phyloP scores from a whole-genome alignment of 306 rosid genomes.

The Hippophae tibetana region DNA sequence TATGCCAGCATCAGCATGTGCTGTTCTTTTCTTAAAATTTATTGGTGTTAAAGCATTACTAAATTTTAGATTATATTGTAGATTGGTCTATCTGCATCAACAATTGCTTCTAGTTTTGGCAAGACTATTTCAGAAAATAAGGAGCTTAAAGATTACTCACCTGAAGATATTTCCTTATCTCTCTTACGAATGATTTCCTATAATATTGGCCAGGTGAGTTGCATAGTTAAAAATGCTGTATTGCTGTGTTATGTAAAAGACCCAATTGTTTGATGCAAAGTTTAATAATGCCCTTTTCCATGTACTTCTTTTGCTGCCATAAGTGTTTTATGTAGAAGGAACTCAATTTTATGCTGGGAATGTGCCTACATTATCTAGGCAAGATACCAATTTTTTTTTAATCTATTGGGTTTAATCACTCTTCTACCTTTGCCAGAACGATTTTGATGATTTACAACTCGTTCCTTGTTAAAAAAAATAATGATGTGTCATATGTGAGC shows the following conservation, averaged over 20 bases:
- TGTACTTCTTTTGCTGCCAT: no score
- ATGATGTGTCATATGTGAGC: no score
- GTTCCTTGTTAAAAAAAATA: no score
- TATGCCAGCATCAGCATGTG: conserved; percentile 5
- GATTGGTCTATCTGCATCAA: conserved; percentile 97
- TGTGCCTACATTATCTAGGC: no score
- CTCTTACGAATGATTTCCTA: conserved; percentile 96
- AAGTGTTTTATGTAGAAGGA: no score
- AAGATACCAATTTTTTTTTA: no score
- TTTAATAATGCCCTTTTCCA: not conserved
- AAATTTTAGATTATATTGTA: conserved; percentile 25
- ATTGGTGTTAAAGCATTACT: conserved; percentile 18
- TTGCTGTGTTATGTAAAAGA: not conserved
- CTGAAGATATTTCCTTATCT: conserved; percentile 95
- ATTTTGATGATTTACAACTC: no score
- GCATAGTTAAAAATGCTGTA: conserved; percentile 9
- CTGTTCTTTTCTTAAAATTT: conserved; percentile 16
- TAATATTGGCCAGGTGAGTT: conserved; percentile 94
- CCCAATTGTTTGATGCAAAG: not conserved
- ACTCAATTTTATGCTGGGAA: no score
- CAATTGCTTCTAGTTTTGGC: conserved; percentile 98
- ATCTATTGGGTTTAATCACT: no score
- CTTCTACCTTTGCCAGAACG: no score
- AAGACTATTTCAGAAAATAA: conserved; percentile 79
- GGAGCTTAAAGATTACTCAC: conserved; percentile 91